phyloP scores from a whole-genome alignment of 2,329 filamentous ascomycete genomes.

The Aspergillus unguis region DNA sequence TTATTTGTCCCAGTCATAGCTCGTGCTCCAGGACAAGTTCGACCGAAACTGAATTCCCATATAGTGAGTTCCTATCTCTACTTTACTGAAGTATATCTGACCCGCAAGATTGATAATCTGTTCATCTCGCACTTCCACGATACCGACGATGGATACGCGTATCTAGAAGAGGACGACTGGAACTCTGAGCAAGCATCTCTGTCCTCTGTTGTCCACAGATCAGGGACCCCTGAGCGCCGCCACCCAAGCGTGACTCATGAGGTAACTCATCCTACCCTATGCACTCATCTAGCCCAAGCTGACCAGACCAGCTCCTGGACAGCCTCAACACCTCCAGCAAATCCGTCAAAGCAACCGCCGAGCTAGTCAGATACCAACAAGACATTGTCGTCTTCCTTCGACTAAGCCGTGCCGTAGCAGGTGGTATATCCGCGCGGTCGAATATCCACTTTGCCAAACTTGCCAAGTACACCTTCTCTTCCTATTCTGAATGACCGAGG shows the following conservation, averaged over 20 bases:
- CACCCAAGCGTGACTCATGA: constrained; percentile 21
- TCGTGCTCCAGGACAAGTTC: constrained; percentile 31
- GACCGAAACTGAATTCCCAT: constrained; percentile 39
- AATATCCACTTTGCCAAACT: constrained; percentile 74
- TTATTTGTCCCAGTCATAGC: constrained; percentile 71
- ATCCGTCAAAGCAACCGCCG: constrained; percentile 64
- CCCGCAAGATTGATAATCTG: constrained; percentile 68
- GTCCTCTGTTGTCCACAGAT: constrained; percentile 37
- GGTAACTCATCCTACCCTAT: constrained; percentile 15
- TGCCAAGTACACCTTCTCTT: constrained; percentile 46
- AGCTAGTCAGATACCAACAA: constrained; percentile 79
- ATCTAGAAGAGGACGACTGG: constrained; percentile 62
- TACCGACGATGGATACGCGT: constrained; percentile 66
- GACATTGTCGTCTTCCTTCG: constrained; percentile 85
- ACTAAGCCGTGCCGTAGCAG: constrained; percentile 77
- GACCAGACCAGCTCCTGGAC: constrained; percentile 44
- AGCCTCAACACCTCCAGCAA: constrained; percentile 58
- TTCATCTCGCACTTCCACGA: constrained; percentile 86
- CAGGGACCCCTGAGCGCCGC: constrained; percentile 16
- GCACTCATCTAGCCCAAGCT: background rate
- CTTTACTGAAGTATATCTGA: background rate
- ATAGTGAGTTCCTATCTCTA: constrained; percentile 29
- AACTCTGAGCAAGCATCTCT: constrained; percentile 34
- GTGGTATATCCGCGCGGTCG: constrained; percentile 72
- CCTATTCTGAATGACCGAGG: background rate